Base-by-base conservation (phyloP, 2,329 filamentous ascomycete species). In the Botrytis medusae region DNA sequence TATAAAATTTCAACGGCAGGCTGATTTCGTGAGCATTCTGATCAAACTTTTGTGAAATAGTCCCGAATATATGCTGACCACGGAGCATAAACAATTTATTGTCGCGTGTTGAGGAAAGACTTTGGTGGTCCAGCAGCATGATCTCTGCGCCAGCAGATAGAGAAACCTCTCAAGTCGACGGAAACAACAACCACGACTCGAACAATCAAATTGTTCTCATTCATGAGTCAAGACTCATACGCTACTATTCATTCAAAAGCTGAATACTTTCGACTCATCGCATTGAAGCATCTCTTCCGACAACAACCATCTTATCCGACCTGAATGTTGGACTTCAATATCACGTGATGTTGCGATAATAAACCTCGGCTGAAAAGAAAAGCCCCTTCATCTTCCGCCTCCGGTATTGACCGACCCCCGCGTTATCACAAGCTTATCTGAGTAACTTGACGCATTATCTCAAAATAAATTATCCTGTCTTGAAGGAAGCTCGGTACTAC, bases 391-490 rank as follows among this genome's bases (percentile, higher is more conserved):
- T 72, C 9, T 69, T 60, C 54, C 71, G 51, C n/a, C 48, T 72
- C 62, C 71, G 62, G 48, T 48, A 20, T 59, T 46, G 37, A 37
- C 62, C 71, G 62, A 68, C 62, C 71, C 69, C 71, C 71, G 62
- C 71, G 46, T 46, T 68, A 68, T 72, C 71, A 72, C 71, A 72
- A 68, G 71, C 71, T 72, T 72, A 51, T n/a, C 48, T 16, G 22
- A 40, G 22, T 22, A 34, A n/a, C 34, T 29, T 18, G 37, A 51
- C 29, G 18, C 29, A n/a, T n/a, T 10, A 25, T 57, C 65, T 68
- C 34, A 29, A 64, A 5, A 68, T 68, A 16, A 32, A n/a, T 42
- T 54, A 14, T 68, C n/a, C 48, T 37, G 18, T 42, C 59, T 54
- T 20, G 59, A 51, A 51, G 25, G 32, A 72, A 60, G 37, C 48